Percentiles rank a stretch among this genome's conserved stretches.
phyloP scores from a whole-genome alignment of 129 eudicot species.

The Artemisia annua region DNA sequence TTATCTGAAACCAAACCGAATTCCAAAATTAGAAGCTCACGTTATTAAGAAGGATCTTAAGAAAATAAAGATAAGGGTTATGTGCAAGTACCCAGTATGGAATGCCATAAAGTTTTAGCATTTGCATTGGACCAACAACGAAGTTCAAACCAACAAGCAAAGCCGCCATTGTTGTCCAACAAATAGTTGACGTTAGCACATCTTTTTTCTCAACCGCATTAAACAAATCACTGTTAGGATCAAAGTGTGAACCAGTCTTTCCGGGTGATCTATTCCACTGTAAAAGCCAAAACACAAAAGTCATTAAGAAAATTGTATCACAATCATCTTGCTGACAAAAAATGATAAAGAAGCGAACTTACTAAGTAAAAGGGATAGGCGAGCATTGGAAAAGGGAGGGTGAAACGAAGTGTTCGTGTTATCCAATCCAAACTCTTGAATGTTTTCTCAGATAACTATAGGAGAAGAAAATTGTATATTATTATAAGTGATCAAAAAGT shows the following conservation, averaged over 20 bases:
- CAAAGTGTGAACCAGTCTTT: constrained; percentile 57
- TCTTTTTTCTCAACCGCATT: constrained; percentile 45
- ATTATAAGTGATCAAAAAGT: not conserved
- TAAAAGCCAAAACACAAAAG: not conserved
- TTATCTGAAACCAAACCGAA: no score
- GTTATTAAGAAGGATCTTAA: no score
- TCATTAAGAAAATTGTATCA: not conserved
- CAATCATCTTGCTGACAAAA: not conserved
- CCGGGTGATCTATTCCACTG: constrained; percentile 63
- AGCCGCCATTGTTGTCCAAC: constrained; percentile 54
- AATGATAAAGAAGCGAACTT: constrained; percentile 19
- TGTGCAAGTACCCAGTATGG: no score
- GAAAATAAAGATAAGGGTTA: no score
- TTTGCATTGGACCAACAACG: constrained; percentile 46
- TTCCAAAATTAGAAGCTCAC: no score
- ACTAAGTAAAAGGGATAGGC: constrained; percentile 48
- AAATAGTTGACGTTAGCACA: constrained; percentile 52
- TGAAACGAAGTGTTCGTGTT: constrained; percentile 47
- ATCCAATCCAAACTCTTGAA: constrained; percentile 47
- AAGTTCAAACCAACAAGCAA: constrained; percentile 45
- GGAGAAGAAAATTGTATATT: not conserved
- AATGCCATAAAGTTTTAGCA: constrained; percentile 53
- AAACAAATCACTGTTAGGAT: constrained; percentile 50
- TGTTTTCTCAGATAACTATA: constrained; percentile 50
- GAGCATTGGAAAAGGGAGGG: constrained; percentile 48